Percentiles rank a stretch among this genome's conserved stretches.
These are phyloP conservation scores for Boletus speciosus DNA, from an alignment of 768 basidiomycete species.

Conservation along the genomic window DNA sequence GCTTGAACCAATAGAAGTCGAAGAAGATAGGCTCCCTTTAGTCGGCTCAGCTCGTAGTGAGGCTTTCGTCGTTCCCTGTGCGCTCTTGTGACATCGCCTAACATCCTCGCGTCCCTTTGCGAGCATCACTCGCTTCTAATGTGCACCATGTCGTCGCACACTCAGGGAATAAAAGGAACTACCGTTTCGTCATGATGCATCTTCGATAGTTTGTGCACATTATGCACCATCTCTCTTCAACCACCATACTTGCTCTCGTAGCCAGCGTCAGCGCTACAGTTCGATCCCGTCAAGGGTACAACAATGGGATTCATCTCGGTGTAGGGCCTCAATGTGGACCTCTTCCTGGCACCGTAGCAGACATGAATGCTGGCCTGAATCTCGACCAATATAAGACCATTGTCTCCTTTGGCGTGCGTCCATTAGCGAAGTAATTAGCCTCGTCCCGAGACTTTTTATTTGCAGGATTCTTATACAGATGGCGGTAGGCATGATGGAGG, in stretches of 20 bases:
- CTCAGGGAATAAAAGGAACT: not conserved
- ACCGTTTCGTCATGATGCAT: not conserved
- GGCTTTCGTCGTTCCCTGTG: not conserved
- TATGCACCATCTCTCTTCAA: not conserved
- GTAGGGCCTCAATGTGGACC: not conserved
- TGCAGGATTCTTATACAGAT: not conserved
- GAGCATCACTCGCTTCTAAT: not conserved
- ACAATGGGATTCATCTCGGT: not conserved
- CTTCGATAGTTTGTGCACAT: not conserved
- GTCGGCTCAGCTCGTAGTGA: not conserved
- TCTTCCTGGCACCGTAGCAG: not conserved
- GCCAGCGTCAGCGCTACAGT: no score
- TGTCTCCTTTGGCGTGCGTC: not conserved
- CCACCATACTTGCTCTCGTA: not conserved
- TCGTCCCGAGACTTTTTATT: not conserved
- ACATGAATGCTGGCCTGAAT: not conserved
- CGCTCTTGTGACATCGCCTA: not conserved
- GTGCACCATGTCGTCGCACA: not conserved
- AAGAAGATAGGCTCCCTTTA: not conserved
- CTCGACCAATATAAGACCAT: not conserved
- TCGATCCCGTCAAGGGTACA: not conserved
- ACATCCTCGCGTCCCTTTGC: no score
- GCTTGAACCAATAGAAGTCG: not conserved
- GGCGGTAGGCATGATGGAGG: not conserved
- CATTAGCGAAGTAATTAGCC: no score